These are phyloP conservation scores for Nicotiana attenuata DNA, from an alignment of 257 asterid genomes.

Conservation along the genomic window DNA sequence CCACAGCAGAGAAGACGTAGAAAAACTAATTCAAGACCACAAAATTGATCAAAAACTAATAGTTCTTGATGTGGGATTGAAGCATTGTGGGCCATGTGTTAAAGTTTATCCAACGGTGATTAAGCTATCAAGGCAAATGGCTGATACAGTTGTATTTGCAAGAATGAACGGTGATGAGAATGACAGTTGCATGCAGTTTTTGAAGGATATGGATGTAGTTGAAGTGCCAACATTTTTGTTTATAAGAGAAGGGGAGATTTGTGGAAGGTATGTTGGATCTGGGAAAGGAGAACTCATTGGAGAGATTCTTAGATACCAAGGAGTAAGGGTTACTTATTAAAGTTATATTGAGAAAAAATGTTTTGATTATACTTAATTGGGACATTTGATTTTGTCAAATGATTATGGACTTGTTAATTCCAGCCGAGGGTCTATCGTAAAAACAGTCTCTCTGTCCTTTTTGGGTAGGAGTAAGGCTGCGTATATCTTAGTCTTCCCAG, in stretches of 20 bases:
- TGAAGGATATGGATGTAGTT: constrained; percentile 77
- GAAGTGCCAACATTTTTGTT: constrained; percentile 96
- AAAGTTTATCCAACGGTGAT: constrained; percentile 92
- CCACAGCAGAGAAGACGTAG: constrained; percentile 71
- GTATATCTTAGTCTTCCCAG: no score
- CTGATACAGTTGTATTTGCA: constrained; percentile 71
- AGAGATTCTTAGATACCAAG: constrained; percentile 91
- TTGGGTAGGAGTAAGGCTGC: no score
- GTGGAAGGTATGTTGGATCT: constrained; percentile 91
- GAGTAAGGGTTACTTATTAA: constrained; percentile 69
- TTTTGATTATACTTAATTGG: neutral
- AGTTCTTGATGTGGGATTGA: constrained; percentile 86
- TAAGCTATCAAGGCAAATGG: constrained; percentile 78
- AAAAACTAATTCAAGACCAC: constrained; percentile 54
- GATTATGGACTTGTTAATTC: neutral
- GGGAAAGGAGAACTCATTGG: constrained; percentile 97
- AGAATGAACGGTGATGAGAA: constrained; percentile 98
- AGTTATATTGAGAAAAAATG: neutral
- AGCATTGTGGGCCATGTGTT: constrained; percentile 97
- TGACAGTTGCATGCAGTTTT: constrained; percentile 87
- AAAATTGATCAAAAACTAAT: constrained; percentile 47
- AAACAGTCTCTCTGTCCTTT: no score
- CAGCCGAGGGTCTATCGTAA: no score
- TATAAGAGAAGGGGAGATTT: constrained; percentile 70
- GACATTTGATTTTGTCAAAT: neutral